Percentiles rank a stretch among this genome's conserved stretches.
These are phyloP conservation scores for Solanum appendiculatum DNA, from an alignment of 257 asterid species.

Conservation along the genomic window DNA sequence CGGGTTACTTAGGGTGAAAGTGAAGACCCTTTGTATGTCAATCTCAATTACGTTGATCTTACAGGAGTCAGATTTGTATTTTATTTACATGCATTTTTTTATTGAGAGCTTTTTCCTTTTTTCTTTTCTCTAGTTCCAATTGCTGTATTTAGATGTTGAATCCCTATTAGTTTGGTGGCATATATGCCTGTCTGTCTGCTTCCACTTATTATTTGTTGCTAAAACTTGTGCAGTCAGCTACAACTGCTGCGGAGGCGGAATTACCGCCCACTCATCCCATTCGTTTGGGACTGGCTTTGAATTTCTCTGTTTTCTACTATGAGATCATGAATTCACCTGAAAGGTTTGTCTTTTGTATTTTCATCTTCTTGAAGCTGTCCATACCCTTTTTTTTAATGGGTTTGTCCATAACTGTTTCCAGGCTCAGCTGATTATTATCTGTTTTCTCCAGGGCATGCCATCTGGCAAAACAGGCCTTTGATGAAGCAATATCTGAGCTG, in stretches of 20 bases:
- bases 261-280: slow-evolving; percentile 89
- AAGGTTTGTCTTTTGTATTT: slow-evolving; percentile 37
- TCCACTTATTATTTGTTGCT: slow-evolving; percentile 2
- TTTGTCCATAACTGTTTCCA: neutral
- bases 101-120: neutral
- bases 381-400: neutral
- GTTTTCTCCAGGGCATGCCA: slow-evolving; percentile 68
- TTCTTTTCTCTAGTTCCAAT: neutral
- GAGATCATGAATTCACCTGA: slow-evolving; percentile 85
- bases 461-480: slow-evolving; percentile 93
- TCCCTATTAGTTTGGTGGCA: neutral
- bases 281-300: slow-evolving; percentile 88
- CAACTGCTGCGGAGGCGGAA: slow-evolving; percentile 66
- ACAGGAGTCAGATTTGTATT: neutral
- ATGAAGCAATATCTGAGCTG: slow-evolving; percentile 88
- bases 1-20: neutral
- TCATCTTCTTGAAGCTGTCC: neutral
- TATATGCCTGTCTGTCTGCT: neutral
- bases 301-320: slow-evolving; percentile 84
- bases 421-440: neutral
- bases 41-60: neutral
- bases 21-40: neutral
- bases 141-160: neutral
- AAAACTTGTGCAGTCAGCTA: slow-evolving; percentile 50
- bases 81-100: neutral